phyloP scores from a whole-genome alignment of 2,329 filamentous ascomycete species.

The Colletotrichum chlorophyti region DNA sequence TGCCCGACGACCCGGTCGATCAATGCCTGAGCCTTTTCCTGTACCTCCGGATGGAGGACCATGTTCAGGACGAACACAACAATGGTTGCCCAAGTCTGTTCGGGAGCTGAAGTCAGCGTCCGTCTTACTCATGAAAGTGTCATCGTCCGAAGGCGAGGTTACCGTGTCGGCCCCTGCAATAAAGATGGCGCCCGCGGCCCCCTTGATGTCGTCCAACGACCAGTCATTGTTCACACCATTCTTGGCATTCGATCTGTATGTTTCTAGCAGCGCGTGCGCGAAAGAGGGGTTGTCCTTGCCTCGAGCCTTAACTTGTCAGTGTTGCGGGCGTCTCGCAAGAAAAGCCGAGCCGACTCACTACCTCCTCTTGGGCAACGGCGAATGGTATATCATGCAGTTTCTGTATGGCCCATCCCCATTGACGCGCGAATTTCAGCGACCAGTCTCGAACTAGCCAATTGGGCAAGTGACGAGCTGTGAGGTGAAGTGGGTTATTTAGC shows the following conservation, averaged over 20 bases:
- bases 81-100: slow-evolving; percentile 33
- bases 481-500: slow-evolving; percentile 33
- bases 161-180: slow-evolving; percentile 55
- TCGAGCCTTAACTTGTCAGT: slow-evolving; percentile 21
- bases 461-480: slow-evolving; percentile 46
- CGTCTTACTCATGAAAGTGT: neutral
- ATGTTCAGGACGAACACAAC: slow-evolving; percentile 29
- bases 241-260: slow-evolving; percentile 15
- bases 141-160: neutral
- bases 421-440: slow-evolving; percentile 39
- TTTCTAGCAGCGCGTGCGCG: slow-evolving; percentile 24
- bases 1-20: slow-evolving; percentile 55
- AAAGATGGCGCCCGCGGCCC: slow-evolving; percentile 54
- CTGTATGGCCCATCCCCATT: slow-evolving; percentile 42
- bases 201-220: slow-evolving; percentile 50
- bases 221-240: slow-evolving; percentile 16
- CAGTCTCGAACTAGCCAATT: slow-evolving; percentile 40
- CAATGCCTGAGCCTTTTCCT: slow-evolving; percentile 50
- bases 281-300: slow-evolving; percentile 28
- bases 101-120: slow-evolving; percentile 42
- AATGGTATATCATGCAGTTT: slow-evolving; percentile 42
- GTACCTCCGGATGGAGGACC: slow-evolving; percentile 45
- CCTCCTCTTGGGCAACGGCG: slow-evolving; percentile 34
- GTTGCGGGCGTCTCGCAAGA: slow-evolving; percentile 19
- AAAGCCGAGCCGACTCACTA: slow-evolving; percentile 31